Conservation (phyloP, 352 stramenopile genomes). For the Phytopythium aichiense region DNA sequence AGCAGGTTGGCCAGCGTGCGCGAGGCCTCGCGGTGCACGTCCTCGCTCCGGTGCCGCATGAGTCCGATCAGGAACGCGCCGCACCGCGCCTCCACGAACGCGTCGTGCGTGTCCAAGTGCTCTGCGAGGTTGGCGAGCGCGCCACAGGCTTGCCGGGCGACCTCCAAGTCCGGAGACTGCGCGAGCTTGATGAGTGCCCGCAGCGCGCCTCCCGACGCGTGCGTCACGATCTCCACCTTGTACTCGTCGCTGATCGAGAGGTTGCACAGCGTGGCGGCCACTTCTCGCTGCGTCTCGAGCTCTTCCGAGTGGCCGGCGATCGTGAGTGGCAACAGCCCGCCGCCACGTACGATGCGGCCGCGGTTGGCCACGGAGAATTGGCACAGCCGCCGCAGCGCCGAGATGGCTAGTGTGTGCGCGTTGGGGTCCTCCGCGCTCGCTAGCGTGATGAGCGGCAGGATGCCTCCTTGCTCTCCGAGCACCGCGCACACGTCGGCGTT, state of each 20-base stretch:
- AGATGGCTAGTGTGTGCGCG: constrained; percentile 90
- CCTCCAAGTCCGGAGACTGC: constrained; percentile 90
- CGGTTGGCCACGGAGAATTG: constrained; percentile 89
- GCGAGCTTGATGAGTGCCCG: constrained; percentile 79
- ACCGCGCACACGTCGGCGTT: constrained; percentile 84
- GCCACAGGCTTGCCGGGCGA: constrained; percentile 89
- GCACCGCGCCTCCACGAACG: constrained; percentile 74
- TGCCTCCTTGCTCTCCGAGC: constrained; percentile 90
- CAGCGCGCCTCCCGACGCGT: constrained; percentile 44
- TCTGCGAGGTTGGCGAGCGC: constrained; percentile 94
- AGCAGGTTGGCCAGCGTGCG: constrained; percentile 93
- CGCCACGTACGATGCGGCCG: constrained; percentile 79
- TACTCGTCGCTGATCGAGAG: constrained; percentile 91
- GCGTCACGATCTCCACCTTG: constrained; percentile 87
- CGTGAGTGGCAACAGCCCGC: constrained; percentile 82
- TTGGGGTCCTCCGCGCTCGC: constrained; percentile 87
- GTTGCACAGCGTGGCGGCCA: constrained; percentile 92
- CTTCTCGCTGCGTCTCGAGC: constrained; percentile 94
- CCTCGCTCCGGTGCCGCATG: constrained; percentile 82
- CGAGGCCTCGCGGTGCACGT: constrained; percentile 93
- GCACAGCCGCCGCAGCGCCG: constrained; percentile 89
- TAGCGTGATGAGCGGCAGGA: constrained; percentile 89
- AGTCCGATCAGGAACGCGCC: constrained; percentile 71
- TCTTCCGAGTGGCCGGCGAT: constrained; percentile 83
- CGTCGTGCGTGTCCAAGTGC: constrained; percentile 91